Evolutionary conservation across 106 monocot genomes (phyloP).

Genomic region (Dendrobium officinale): DNA sequence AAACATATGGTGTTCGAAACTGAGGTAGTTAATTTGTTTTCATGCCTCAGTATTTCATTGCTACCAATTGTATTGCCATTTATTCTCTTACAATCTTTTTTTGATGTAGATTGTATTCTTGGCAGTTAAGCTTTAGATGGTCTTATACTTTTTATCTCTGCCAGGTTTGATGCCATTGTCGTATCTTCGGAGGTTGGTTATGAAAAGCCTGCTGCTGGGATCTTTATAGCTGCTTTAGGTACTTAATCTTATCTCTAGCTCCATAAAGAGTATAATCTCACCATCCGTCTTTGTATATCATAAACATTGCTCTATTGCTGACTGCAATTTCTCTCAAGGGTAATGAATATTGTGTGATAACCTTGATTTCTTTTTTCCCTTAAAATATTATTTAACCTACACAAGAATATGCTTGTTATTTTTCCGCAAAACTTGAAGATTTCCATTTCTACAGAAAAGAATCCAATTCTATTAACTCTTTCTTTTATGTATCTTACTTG

Average conservation of each 20-base stretch:
- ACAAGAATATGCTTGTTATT: neutral
- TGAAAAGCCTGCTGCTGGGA: conserved; percentile 82
- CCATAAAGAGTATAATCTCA: neutral
- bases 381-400: neutral
- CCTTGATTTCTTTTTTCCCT: neutral
- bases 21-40: neutral
- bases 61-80: neutral
- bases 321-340: neutral
- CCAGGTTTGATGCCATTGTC: conserved; percentile 90
- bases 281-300: neutral
- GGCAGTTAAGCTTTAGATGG: conserved; percentile 1
- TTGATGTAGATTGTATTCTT: neutral
- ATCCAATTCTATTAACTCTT: neutral
- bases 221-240: conserved; percentile 91
- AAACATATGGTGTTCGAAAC: neutral
- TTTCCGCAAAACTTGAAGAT: neutral
- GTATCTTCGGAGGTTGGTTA: conserved; percentile 90
- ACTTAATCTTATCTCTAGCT: neutral
- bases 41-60: neutral
- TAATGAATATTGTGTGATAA: neutral
- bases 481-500: neutral
- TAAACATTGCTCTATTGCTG: neutral
- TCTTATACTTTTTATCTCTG: neutral
- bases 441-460: neutral
- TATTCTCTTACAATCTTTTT: neutral